Base-by-base conservation (phyloP, 768 basidiomycete genomes). In the Baorangia bicolor region DNA sequence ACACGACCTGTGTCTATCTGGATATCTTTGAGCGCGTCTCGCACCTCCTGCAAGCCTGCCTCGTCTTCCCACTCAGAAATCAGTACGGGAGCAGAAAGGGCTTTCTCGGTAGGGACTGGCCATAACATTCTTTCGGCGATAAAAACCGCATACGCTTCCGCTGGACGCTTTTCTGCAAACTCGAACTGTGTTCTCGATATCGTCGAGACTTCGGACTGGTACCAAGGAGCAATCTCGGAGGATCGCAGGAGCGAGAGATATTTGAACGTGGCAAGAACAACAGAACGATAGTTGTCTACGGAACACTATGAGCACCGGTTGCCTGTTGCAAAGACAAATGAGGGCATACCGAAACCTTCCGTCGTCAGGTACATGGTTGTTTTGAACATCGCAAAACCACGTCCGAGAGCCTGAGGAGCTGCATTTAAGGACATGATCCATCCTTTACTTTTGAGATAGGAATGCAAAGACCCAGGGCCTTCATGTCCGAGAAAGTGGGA, bases 381-480 rank as follows among this genome's bases (percentile, higher is more conserved):
- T 69, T 91, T 94, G 75, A 97, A 92, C 79, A 92, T 87, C 38
- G 86, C 89, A 67, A 98, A 93, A 1, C 94, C 92, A 58, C 91
- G 81, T 20, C 82, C 91, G 7, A 92, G 79, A 33, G 78, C 74
- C 61, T 89, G 87, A 3, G 82, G 78, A 1, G 89, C 92, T 41
- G 85, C 78, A 51, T 80, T 83, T 47, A 98, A 75, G 13, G 78
- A 77, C 28, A 87, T 92, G 35, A 90, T 80, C 93, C 94, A 96
- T 3, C 92, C 91, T 65, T 88, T 89, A 58, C 79, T 78, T 75
- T 96, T 98, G 53, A 99, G 78, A 69, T 94, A 93, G 1, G 94
- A 92, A 63, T 91, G 81, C 30, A 98, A 74, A 1, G 96, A 98
- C 2, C 96, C 96, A 34, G 88, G 85, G 2, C 94, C 94, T 73